Evolutionary conservation across 169 alveolate species (phyloP).

Genomic region (Theileria parva): DNA sequence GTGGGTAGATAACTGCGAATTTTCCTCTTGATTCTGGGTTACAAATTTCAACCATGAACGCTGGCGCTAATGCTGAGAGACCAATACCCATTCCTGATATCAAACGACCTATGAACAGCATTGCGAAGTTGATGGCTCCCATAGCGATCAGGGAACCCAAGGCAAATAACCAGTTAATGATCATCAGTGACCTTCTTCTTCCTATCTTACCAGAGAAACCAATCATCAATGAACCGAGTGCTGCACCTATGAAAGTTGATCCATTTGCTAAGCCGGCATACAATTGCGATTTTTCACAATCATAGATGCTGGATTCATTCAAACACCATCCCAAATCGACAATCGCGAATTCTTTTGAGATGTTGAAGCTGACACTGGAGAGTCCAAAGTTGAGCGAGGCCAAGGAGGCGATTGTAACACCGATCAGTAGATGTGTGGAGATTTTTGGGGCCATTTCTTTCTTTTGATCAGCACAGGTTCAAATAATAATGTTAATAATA

Average conservation of each 20-base stretch:
- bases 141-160: constrained; percentile 63
- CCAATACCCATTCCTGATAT: constrained; percentile 83
- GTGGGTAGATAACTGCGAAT: constrained; percentile 77
- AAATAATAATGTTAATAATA: constrained; percentile 4
- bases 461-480: neutral
- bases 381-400: constrained; percentile 74
- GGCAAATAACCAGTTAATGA: constrained; percentile 58
- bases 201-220: constrained; percentile 66
- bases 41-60: constrained; percentile 80
- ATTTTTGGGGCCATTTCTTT: constrained; percentile 8
- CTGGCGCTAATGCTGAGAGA: constrained; percentile 79
- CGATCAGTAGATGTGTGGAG: constrained; percentile 32
- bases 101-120: constrained; percentile 75
- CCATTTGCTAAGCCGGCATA: constrained; percentile 65
- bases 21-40: constrained; percentile 76
- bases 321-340: constrained; percentile 75
- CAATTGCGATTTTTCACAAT: constrained; percentile 24
- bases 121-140: constrained; percentile 66
- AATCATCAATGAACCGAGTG: constrained; percentile 67
- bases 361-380: constrained; percentile 65
- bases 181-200: constrained; percentile 63
- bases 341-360: constrained; percentile 68
- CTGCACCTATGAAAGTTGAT: constrained; percentile 72
- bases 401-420: constrained; percentile 59
- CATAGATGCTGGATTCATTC: constrained; percentile 24